Evolutionary conservation across 2,329 filamentous ascomycete species (phyloP).

Genomic region (Gnomoniopsis sp.): DNA sequence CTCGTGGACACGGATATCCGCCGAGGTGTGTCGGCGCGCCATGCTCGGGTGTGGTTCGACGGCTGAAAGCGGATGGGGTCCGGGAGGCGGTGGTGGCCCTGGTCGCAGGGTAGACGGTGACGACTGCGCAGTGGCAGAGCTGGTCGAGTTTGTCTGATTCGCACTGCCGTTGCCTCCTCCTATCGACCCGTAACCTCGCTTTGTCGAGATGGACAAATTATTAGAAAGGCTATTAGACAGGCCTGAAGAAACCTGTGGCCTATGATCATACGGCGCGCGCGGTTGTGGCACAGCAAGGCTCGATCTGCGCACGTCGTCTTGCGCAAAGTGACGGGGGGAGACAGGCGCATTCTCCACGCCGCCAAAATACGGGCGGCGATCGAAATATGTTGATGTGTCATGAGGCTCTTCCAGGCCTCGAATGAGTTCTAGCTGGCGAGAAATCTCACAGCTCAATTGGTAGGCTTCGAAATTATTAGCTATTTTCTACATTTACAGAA

Average conservation of each 20-base stretch:
- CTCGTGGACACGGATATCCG: slow-evolving; percentile 84
- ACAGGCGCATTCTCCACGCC: slow-evolving; percentile 73
- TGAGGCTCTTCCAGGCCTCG: slow-evolving; percentile 60
- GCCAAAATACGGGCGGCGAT: slow-evolving; percentile 63
- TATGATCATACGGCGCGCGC: slow-evolving; percentile 61
- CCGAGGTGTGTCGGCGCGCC: slow-evolving; percentile 84
- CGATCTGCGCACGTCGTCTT: slow-evolving; percentile 75
- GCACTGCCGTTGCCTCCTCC: slow-evolving; percentile 61
- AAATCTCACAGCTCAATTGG: slow-evolving; percentile 56
- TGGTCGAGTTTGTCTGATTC: slow-evolving; percentile 5
- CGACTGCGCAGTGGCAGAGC: slow-evolving; percentile 52
- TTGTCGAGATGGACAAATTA: slow-evolving; percentile 71
- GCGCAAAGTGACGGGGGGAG: slow-evolving; percentile 81
- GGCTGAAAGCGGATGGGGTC: slow-evolving; percentile 55
- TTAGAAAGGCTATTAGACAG: background rate
- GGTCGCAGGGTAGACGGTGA: slow-evolving; percentile 72
- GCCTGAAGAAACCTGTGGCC: slow-evolving; percentile 70
- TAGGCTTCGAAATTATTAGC: slow-evolving; percentile 42
- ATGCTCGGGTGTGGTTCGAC: slow-evolving; percentile 66
- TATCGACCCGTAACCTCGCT: slow-evolving; percentile 83
- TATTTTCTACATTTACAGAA: slow-evolving; percentile 18
- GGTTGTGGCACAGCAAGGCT: slow-evolving; percentile 62
- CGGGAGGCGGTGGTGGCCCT: slow-evolving; percentile 54
- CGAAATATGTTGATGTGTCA: slow-evolving; percentile 62
- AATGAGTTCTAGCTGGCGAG: slow-evolving; percentile 57